Base-by-base conservation (phyloP, 2,329 filamentous ascomycete species). In the Paramyrothecium roridum region DNA sequence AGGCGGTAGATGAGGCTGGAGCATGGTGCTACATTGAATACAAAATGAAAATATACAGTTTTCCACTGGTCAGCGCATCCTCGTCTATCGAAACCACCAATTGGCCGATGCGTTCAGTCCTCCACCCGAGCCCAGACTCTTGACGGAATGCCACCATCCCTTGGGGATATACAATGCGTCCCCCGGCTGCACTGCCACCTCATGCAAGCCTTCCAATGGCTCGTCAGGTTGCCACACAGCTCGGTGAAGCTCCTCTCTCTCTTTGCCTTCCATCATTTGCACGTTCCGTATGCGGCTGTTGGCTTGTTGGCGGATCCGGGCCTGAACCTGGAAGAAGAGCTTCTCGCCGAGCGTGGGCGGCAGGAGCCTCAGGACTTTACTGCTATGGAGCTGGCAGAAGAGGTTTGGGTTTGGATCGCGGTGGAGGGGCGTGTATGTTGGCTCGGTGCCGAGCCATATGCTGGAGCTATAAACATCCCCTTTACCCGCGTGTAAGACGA, bases 331-430 rank as follows among this genome's bases (percentile, higher is more conserved):
- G 11, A 68, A 76, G 68, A 92, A 96, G 2, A 96, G 68, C 1
- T 64, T 71, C 49, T 81, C 74, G 1, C 95, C 95, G 3, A 77
- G 65, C 0, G 72, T 66, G 0, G 92, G 91, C 4, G 79, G 74
- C 56, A 93, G 78, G 13, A 97, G 68, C n/a, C 92, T 80, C 17
- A 97, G 77, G 0, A 75, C 69, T 71, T 99, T 99, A 52, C 67
- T 72, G 3, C 90, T 85, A 17, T 84, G 84, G 13, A 98, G 71
- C 71, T 99, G 95, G 48, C 90, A 84, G 68, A 98, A 96, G 0
- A 97, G 65, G 67, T 99, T 99, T 0, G 91, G 91, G 65, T 98
- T 98, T 1, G 95, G 95, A 65, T 99, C 95, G 54, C 89, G 84
- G 71, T 99, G 95, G 3, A 96, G 77, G 3, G 95, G 92, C 1